Conservation (phyloP, 2,329 filamentous ascomycete genomes). For the Endocalyx cinctus region DNA sequence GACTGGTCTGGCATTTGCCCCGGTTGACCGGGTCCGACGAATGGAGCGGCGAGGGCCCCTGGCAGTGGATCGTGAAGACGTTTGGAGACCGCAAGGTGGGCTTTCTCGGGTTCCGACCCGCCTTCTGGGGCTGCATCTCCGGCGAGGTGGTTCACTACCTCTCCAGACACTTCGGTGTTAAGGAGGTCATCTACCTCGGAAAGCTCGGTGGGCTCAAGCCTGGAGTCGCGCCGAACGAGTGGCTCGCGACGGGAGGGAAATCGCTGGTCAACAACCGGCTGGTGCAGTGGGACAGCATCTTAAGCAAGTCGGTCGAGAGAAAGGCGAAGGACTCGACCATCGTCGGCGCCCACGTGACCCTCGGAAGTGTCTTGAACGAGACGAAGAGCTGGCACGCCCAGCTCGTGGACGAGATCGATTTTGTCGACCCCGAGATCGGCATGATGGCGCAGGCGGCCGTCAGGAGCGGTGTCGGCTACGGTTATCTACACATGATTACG, state of each 20-base stretch:
- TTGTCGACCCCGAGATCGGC: conserved; percentile 12
- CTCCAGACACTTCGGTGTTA: conserved; percentile 1
- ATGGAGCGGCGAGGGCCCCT: conserved; percentile 7
- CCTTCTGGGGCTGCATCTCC: conserved; percentile 10
- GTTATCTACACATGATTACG: conserved; percentile 11
- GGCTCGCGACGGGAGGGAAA: conserved; percentile 6
- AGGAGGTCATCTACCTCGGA: conserved; percentile 9
- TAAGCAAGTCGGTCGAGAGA: conserved; percentile 3
- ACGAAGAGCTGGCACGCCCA: conserved; percentile 8
- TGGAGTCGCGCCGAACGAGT: conserved; percentile 6
- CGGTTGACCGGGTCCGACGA: conserved; percentile 3
- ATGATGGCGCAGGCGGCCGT: conserved; percentile 11
- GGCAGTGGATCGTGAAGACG: conserved; percentile 5
- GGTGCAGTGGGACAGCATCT: conserved; percentile 5
- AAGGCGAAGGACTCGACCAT: conserved; percentile 1
- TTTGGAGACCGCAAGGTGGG: conserved; percentile 6
- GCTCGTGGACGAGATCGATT: conserved; percentile 6
- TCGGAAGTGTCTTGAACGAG: conserved; percentile 10
- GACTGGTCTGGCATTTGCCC: conserved; percentile 5
- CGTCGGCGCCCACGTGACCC: conserved; percentile 5
- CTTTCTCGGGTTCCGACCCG: conserved; percentile 9
- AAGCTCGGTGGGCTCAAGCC: conserved; percentile 9
- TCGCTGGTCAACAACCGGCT: conserved; percentile 6
- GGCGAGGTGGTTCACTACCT: conserved; percentile 10
- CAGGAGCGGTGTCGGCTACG: conserved; percentile 3